Conservation (phyloP, 371 early-diverging fungal genomes). For the Entomophthora muscae region DNA sequence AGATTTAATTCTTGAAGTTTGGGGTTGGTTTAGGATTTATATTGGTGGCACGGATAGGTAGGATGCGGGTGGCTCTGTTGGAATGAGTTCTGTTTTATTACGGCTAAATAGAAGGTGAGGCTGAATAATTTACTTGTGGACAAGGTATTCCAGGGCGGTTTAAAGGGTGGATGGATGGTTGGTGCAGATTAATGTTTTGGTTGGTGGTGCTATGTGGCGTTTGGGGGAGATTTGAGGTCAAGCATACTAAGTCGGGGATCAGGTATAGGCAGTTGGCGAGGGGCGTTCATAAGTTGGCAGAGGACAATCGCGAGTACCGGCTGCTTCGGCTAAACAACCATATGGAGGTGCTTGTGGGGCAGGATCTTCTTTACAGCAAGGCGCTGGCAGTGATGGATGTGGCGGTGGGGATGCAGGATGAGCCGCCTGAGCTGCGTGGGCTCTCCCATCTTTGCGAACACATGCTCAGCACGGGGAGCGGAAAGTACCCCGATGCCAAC, state of each 20-base stretch:
- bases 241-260: not conserved
- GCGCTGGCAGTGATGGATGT: not conserved
- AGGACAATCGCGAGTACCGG: not conserved
- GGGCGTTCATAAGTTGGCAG: not conserved
- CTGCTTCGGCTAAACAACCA: not conserved
- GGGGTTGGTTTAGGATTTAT: too few species aligned
- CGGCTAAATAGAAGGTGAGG: too few species aligned
- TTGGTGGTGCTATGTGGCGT: not conserved
- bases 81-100: too few species aligned
- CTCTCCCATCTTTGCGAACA: not conserved
- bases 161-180: too few species aligned
- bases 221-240: not conserved
- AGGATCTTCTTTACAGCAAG: not conserved
- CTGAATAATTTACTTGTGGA: too few species aligned
- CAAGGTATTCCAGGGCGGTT: too few species aligned
- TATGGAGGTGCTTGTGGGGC: not conserved
- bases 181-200: too few species aligned
- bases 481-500: not conserved
- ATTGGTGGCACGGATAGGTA: too few species aligned
- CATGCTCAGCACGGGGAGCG: not conserved
- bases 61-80: too few species aligned
- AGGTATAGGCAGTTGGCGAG: not conserved
- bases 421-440: not conserved
- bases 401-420: not conserved
- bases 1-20: too few species aligned